A percentile compares a stretch with the other conserved stretches of the same genome.
These are phyloP conservation scores for Paecilomyces dactylethromorphus DNA, from an alignment of 2,329 filamentous ascomycete species.

Conservation along the genomic window DNA sequence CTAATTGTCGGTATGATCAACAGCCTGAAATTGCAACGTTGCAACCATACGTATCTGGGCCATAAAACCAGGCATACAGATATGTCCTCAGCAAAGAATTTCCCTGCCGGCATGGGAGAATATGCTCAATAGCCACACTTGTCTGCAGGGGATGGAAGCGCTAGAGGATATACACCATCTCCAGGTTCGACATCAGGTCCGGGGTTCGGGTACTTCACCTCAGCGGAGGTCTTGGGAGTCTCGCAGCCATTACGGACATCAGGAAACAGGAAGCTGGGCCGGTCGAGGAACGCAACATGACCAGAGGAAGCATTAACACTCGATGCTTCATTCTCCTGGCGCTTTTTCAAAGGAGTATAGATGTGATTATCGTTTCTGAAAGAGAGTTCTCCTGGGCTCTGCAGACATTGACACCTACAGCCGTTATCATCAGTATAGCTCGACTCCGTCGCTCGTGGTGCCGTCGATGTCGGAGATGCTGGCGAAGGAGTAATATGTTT, in stretches of 20 bases:
- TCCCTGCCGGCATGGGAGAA: not conserved
- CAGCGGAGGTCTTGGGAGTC: slow-evolving; percentile 27
- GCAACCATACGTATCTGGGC: too few relatives aligned
- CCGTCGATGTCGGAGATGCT: not conserved
- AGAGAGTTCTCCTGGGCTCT: not conserved
- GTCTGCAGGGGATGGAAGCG: slow-evolving; percentile 19
- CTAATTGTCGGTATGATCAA: too few relatives aligned
- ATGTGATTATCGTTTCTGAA: not conserved
- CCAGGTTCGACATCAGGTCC: slow-evolving; percentile 38
- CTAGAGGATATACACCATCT: slow-evolving; percentile 39
- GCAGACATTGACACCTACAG: not conserved
- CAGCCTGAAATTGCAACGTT: too few relatives aligned
- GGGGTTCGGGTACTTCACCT: slow-evolving; percentile 38
- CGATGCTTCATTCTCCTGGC: slow-evolving; percentile 1
- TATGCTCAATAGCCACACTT: slow-evolving; percentile 2
- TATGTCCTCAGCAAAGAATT: too few relatives aligned
- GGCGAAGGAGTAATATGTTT: not conserved
- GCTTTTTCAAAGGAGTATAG: slow-evolving; percentile 8
- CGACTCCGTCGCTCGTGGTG: not conserved
- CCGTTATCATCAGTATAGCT: not conserved
- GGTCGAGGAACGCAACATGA: slow-evolving; percentile 26
- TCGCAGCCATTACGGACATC: slow-evolving; percentile 36
- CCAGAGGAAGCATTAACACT: not conserved
- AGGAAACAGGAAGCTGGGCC: slow-evolving; percentile 36
- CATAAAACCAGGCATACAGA: too few relatives aligned